Evolutionary conservation across 306 rosid genomes (phyloP).

Genomic region (Datisca glomerata): DNA sequence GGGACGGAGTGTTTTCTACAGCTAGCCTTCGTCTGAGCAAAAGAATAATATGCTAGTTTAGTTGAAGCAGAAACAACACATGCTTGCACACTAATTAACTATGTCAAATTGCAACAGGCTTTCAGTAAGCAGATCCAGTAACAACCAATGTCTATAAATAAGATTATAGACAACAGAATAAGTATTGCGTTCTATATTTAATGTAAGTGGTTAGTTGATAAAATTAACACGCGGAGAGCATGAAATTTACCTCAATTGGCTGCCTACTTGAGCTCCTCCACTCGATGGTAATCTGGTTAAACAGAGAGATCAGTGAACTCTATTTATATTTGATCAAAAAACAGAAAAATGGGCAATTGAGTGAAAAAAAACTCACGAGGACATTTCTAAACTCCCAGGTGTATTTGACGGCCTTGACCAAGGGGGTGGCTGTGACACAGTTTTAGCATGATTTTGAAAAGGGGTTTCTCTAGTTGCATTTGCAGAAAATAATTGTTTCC

Average conservation of each 20-base stretch:
- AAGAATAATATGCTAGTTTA: too few relatives aligned
- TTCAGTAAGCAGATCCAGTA: conserved; percentile 4
- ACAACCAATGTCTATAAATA: too few relatives aligned
- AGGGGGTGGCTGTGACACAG: conserved; percentile 66
- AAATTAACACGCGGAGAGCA: too few relatives aligned
- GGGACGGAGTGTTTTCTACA: conserved; percentile 68
- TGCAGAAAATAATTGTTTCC: conserved; percentile 78
- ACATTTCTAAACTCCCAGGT: conserved; percentile 28
- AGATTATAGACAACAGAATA: too few relatives aligned
- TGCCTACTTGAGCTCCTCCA: conserved; percentile 63
- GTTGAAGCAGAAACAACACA: too few relatives aligned
- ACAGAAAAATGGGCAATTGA: background rate
- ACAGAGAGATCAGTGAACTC: conserved; percentile 7
- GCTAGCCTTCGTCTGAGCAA: conserved; percentile 90
- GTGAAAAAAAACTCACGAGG: conserved; percentile 36
- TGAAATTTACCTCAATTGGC: conserved; percentile 62
- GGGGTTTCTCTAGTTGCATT: conserved; percentile 54
- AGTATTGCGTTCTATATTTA: too few relatives aligned
- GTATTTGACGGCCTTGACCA: conserved; percentile 57
- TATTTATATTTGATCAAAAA: background rate
- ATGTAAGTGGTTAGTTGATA: too few relatives aligned
- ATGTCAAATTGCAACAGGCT: background rate
- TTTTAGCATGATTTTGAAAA: conserved; percentile 49
- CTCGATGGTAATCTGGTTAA: conserved; percentile 42
- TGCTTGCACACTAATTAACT: background rate